Conservation (phyloP, 345 rosid genomes). For the Balakata baccata region DNA sequence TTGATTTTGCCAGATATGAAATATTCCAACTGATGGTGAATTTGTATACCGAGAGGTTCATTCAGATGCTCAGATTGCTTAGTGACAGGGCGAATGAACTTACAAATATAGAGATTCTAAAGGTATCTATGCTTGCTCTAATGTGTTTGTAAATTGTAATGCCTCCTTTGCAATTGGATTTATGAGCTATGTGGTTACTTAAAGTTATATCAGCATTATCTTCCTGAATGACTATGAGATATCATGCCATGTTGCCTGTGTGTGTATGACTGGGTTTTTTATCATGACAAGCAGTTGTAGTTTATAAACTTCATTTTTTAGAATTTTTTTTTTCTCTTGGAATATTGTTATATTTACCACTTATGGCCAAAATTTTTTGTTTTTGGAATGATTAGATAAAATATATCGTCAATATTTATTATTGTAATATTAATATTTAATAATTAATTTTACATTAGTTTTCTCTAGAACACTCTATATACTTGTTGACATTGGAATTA, state of each 20-base stretch:
- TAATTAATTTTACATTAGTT: not conserved
- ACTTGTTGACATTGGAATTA: not conserved
- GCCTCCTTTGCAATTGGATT: not conserved
- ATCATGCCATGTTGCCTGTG: not conserved
- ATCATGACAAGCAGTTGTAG: not conserved
- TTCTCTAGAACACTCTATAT: not conserved
- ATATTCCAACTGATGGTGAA: conserved; percentile 99
- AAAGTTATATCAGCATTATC: not conserved
- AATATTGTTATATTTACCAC: not conserved
- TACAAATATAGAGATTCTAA: conserved; percentile 94
- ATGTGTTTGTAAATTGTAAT: conserved; percentile 9
- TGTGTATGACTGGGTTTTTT: not conserved
- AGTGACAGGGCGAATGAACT: conserved; percentile 87
- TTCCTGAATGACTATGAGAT: not conserved
- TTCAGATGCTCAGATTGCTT: conserved; percentile 96
- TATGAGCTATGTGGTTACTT: not conserved
- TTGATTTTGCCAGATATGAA: conserved; percentile 75
- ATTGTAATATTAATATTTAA: not conserved
- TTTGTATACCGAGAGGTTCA: conserved; percentile 95
- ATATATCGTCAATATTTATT: not conserved
- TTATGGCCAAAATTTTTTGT: not conserved
- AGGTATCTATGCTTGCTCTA: conserved; percentile 46
- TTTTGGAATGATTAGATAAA: not conserved
- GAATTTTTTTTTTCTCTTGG: not conserved
- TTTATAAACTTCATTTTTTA: not conserved